Evolutionary conservation across 2,329 filamentous ascomycete genomes (phyloP).

Genomic region (Dactylonectria macrodidyma): DNA sequence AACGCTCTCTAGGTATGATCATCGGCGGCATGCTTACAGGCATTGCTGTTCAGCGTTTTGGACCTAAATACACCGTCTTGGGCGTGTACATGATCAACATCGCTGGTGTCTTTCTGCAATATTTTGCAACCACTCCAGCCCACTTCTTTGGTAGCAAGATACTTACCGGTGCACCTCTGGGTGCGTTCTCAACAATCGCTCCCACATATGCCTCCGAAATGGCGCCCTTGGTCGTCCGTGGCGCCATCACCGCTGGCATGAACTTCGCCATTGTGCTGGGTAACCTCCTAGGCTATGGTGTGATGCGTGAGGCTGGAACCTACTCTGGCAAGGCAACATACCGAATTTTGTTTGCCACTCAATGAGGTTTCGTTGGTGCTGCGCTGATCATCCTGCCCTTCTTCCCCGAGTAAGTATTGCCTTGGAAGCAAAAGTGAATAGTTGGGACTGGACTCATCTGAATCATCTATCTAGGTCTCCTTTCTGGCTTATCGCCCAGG

Average conservation of each 20-base stretch:
- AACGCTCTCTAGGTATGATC: neutral
- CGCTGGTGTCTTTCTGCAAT: conserved; percentile 9
- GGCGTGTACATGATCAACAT: conserved; percentile 4
- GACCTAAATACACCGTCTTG: neutral
- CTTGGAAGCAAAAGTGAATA: neutral
- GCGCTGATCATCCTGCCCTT: conserved; percentile 48
- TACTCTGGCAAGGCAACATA: conserved; percentile 43
- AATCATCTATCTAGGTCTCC: conserved; percentile 34
- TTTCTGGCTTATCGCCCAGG: conserved; percentile 52
- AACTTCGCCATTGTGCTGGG: conserved; percentile 44
- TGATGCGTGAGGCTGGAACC: conserved; percentile 44
- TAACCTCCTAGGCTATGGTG: conserved; percentile 38
- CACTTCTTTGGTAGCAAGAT: conserved; percentile 11
- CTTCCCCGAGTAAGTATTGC: conserved; percentile 44
- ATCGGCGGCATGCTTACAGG: neutral
- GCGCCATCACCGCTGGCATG: conserved; percentile 40
- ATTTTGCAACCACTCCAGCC: conserved; percentile 1
- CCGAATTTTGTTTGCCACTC: conserved; percentile 48
- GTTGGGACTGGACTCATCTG: neutral
- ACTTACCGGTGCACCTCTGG: conserved; percentile 25
- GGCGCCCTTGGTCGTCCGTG: conserved; percentile 43
- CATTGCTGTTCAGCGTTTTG: neutral
- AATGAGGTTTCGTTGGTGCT: conserved; percentile 50
- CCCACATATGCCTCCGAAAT: conserved; percentile 43
- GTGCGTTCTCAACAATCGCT: conserved; percentile 37